Evolutionary conservation across 306 rosid genomes (phyloP).

Genomic region (Medicago lupulina): DNA sequence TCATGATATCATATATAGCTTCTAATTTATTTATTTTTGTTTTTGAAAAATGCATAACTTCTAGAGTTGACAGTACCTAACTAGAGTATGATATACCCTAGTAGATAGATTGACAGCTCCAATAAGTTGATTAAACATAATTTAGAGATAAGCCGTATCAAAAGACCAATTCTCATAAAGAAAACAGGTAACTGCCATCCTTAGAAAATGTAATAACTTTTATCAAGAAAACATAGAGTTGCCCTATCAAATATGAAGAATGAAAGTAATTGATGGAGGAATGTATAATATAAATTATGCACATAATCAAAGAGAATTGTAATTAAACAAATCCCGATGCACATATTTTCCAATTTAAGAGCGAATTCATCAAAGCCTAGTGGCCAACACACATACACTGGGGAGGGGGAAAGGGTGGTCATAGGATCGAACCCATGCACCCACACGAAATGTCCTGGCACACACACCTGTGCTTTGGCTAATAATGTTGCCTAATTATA

Average conservation of each 20-base stretch:
- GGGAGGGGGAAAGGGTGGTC: too few relatives aligned
- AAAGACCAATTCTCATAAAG: background rate
- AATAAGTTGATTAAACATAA: conserved; percentile 30
- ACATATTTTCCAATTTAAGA: background rate
- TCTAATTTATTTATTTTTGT: background rate
- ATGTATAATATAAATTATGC: background rate
- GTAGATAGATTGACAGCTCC: conserved; percentile 11
- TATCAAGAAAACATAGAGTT: background rate
- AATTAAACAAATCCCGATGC: background rate
- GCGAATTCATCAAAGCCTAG: too few relatives aligned
- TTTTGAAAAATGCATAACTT: background rate
- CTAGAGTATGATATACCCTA: conserved; percentile 19
- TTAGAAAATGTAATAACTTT: conserved; percentile 3
- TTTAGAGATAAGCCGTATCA: conserved; percentile 22
- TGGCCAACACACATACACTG: too few relatives aligned
- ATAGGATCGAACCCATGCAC: too few relatives aligned
- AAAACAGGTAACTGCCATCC: conserved; percentile 17
- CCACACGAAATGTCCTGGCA: too few relatives aligned
- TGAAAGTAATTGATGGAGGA: background rate
- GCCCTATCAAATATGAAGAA: background rate
- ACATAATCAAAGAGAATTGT: background rate
- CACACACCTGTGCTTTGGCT: background rate
- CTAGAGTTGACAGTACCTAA: conserved; percentile 14
- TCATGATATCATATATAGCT: conserved; percentile 21
- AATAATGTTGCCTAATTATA: background rate